Percentiles rank a stretch among this genome's conserved stretches.
These are phyloP conservation scores for Suhomyces prunicola DNA, from an alignment of 805 yeast genomes.

Conservation along the genomic window DNA sequence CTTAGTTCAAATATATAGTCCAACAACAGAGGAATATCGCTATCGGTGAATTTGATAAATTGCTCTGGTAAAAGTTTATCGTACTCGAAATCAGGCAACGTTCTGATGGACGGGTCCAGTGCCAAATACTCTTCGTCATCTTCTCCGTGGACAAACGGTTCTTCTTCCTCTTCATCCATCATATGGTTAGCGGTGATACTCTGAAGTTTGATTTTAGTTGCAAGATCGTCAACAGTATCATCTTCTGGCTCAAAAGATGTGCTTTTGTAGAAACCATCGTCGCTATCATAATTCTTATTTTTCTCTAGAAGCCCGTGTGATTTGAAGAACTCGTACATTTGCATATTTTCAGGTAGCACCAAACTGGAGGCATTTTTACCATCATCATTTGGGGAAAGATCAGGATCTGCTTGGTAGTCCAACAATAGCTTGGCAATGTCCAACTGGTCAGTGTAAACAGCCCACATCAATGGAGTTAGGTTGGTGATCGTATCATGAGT, in stretches of 20 bases:
- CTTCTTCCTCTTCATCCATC: slow-evolving; percentile 10
- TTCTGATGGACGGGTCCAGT: slow-evolving; percentile 25
- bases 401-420: slow-evolving; percentile 62
- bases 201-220: slow-evolving; percentile 32
- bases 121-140: slow-evolving; percentile 27
- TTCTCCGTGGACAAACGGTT: slow-evolving; percentile 18
- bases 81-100: slow-evolving; percentile 50
- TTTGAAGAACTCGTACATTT: slow-evolving; percentile 56
- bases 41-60: slow-evolving; percentile 59
- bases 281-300: slow-evolving; percentile 4
- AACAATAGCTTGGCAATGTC: slow-evolving; percentile 55
- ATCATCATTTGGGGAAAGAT: slow-evolving; percentile 31
- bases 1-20: slow-evolving; percentile 48
- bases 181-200: slow-evolving; percentile 19
- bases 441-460: slow-evolving; percentile 59
- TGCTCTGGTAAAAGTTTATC: slow-evolving; percentile 54
- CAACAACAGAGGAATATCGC: slow-evolving; percentile 48
- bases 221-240: slow-evolving; percentile 27
- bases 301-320: slow-evolving; percentile 40
- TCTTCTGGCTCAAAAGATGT: slow-evolving; percentile 9
- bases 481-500: slow-evolving; percentile 43
- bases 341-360: slow-evolving; percentile 49
- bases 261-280: slow-evolving; percentile 8
- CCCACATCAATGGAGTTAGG: slow-evolving; percentile 85
- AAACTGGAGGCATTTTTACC: slow-evolving; percentile 55